Evolutionary conservation across 78 protist species (phyloP), one percentile per base, ranked within the genome.

Genomic region (Pelomyxa schiedti): DNA sequence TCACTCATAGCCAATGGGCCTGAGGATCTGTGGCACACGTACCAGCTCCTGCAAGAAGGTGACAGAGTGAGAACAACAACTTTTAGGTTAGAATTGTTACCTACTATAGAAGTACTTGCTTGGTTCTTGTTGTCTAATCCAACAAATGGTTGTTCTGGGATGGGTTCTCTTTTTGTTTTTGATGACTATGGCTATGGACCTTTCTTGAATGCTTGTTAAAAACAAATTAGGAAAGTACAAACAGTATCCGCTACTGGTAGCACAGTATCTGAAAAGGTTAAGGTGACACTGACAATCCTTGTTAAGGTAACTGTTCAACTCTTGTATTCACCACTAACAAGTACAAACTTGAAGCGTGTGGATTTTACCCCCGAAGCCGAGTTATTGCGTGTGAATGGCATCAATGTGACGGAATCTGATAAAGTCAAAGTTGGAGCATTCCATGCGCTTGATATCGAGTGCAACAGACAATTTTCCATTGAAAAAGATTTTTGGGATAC

Each of bases 401-500:
- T 16, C 58, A 16, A 24, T 16, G 58, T 47, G 32, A 47, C 32
- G 32, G 58, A 47, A 16, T 16, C 32, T 16, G 58, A 16, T 24
- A 16, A 16, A 16, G 58, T 16, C 32, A 16, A 16, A 67, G 3
- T 42, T 32, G 94, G 94, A 9, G 70, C 42, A 4, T 37, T 30
- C 74, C 94, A 90, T 77, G 84, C 94, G 29, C 37, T 83, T 30
- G 85, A 65, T 4, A 9, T 90, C 53, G 87, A 66, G 68, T 76
- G 69, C 39, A 16, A 65, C 47, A 8, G 63, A 32, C 65, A 40
- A 39, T 70, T 86, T 37, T 29, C 39, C 22, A 1, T 84, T 22
- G 1, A 0, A 29, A 90, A 90, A 26, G 30, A 32, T 0, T 39
- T 43, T 37, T 90, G 92, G 92, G 94, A 87, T 68, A 1, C 71